These are phyloP conservation scores for Podospora pseudopauciseta DNA, from an alignment of 495 filamentous ascomycete genomes.

Conservation along the genomic window DNA sequence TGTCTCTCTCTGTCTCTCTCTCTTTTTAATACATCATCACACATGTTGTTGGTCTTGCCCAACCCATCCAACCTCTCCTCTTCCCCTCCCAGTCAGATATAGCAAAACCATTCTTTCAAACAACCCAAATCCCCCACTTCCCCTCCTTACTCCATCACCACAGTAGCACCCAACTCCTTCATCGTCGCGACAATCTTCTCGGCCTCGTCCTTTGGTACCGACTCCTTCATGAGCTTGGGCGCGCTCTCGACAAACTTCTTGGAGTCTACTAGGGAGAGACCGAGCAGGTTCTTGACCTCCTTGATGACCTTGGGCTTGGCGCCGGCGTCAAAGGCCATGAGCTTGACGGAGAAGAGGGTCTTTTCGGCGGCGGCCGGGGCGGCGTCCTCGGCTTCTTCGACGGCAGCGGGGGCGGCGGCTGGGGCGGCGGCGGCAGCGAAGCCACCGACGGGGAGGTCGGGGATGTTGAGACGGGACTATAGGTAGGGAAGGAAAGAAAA, in stretches of 20 bases:
- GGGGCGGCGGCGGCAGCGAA: slow-evolving; percentile 59
- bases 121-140: neutral
- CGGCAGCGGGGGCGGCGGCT: slow-evolving; percentile 53
- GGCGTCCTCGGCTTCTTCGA: slow-evolving; percentile 72
- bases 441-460: slow-evolving; percentile 90
- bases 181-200: slow-evolving; percentile 96
- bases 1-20: neutral
- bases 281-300: slow-evolving; percentile 95
- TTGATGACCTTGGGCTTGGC: slow-evolving; percentile 99
- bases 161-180: slow-evolving; percentile 87
- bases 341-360: slow-evolving; percentile 94
- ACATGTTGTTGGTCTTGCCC: neutral
- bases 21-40: neutral
- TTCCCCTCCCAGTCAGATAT: slow-evolving; percentile 5
- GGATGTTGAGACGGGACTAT: slow-evolving; percentile 93
- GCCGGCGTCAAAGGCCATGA: slow-evolving; percentile 77
- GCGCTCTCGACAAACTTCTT: slow-evolving; percentile 99
- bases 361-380: slow-evolving; percentile 87
- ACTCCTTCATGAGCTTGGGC: slow-evolving; percentile 98
- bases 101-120: slow-evolving; percentile 4
- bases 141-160: slow-evolving; percentile 72
- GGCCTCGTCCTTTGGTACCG: slow-evolving; percentile 93
- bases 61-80: slow-evolving; percentile 9
- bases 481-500: neutral
- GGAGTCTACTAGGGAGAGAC: slow-evolving; percentile 93